phyloP scores from a whole-genome alignment of 2,329 filamentous ascomycete species.

The Trichoderma polysporum region DNA sequence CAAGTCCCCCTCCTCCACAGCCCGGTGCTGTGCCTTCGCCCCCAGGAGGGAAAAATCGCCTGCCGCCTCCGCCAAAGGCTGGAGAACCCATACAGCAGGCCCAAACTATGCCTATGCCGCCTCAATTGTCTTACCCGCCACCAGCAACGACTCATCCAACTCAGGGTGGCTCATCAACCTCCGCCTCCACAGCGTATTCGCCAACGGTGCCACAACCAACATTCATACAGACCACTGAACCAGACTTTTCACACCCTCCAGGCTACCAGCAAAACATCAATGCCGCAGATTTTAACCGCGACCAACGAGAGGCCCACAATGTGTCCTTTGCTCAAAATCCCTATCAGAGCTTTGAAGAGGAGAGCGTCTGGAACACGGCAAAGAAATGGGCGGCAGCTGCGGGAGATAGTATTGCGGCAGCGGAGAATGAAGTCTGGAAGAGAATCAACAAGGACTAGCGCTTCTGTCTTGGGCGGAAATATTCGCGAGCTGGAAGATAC shows the following conservation, averaged over 20 bases:
- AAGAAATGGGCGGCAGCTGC: constrained; percentile 59
- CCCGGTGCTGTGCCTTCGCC: constrained; percentile 55
- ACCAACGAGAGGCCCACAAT: constrained; percentile 46
- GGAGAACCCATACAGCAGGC: constrained; percentile 45
- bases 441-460: constrained; percentile 58
- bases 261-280: constrained; percentile 58
- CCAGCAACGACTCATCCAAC: constrained; percentile 42
- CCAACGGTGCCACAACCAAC: constrained; percentile 29
- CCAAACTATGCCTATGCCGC: constrained; percentile 45
- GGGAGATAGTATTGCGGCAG: constrained; percentile 56
- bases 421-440: constrained; percentile 63
- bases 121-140: constrained; percentile 51
- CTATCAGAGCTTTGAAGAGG: constrained; percentile 35
- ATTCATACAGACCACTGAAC: constrained; percentile 27
- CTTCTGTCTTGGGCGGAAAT: not conserved
- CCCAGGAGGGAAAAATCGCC: constrained; percentile 29
- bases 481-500: not conserved
- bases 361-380: constrained; percentile 55
- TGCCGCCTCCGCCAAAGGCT: constrained; percentile 54
- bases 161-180: constrained; percentile 48
- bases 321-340: constrained; percentile 32
- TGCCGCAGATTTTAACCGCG: constrained; percentile 51
- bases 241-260: constrained; percentile 46
- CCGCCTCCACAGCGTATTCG: constrained; percentile 34
- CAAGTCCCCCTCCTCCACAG: constrained; percentile 54